phyloP scores from a whole-genome alignment of 768 basidiomycete species.

The Plicaturopsis crispa region DNA sequence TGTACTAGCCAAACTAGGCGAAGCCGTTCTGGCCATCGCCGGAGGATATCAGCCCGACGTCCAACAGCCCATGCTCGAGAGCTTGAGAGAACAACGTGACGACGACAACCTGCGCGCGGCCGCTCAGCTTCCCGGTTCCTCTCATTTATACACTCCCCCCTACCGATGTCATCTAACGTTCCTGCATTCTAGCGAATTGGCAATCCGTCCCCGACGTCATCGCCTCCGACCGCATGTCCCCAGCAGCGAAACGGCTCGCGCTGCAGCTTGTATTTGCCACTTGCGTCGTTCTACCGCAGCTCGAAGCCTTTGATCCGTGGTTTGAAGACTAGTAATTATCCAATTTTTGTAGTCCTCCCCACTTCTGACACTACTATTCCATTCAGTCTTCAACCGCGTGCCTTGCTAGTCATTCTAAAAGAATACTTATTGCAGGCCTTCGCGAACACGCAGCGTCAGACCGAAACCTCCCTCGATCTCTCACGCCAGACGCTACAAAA shows the following conservation, averaged over 20 bases:
- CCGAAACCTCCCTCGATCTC: too few relatives aligned
- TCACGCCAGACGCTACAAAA: too few relatives aligned
- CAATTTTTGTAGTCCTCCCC: neutral
- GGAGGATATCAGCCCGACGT: constrained; percentile 11
- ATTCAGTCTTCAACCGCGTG: too few relatives aligned
- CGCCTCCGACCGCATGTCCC: constrained; percentile 43
- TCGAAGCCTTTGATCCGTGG: constrained; percentile 22
- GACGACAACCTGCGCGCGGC: constrained; percentile 51
- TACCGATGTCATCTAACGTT: constrained; percentile 11
- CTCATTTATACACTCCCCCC: neutral
- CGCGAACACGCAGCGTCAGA: too few relatives aligned
- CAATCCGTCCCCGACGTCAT: constrained; percentile 34
- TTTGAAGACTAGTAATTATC: constrained; percentile 9
- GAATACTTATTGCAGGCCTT: too few relatives aligned
- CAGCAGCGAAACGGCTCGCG: constrained; percentile 53
- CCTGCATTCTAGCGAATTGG: constrained; percentile 41
- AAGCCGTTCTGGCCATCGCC: constrained; percentile 24
- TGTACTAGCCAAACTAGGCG: constrained; percentile 45
- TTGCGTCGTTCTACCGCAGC: constrained; percentile 42
- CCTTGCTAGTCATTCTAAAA: too few relatives aligned
- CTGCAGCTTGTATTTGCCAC: constrained; percentile 47
- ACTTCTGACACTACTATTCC: too few relatives aligned
- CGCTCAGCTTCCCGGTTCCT: constrained; percentile 59
- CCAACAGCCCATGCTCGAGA: constrained; percentile 14
- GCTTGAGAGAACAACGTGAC: constrained; percentile 31